phyloP scores from a whole-genome alignment of 2,329 filamentous ascomycete species.

The Penicillium fuscoglaucum region DNA sequence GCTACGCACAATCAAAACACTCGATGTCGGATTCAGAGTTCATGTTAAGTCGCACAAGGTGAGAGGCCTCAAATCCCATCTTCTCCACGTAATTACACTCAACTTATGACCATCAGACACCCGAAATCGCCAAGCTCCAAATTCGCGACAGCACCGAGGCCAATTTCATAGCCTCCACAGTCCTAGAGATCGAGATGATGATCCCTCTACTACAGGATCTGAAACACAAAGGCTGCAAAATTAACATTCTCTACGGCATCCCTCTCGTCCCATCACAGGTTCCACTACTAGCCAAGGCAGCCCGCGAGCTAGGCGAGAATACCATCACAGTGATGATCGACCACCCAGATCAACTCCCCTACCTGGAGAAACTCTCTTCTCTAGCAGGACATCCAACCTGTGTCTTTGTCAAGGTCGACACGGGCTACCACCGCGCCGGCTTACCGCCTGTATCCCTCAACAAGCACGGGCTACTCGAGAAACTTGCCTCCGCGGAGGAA shows the following conservation, averaged over 20 bases:
- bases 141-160: conserved; percentile 59
- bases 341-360: conserved; percentile 60
- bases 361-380: conserved; percentile 48
- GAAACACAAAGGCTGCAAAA: conserved; percentile 48
- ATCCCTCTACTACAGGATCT: conserved; percentile 61
- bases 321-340: conserved; percentile 69
- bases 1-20: conserved; percentile 60
- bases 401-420: conserved; percentile 73
- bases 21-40: conserved; percentile 68
- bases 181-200: conserved; percentile 71
- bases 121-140: conserved; percentile 66
- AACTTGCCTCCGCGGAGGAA: conserved; percentile 29
- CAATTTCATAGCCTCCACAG: conserved; percentile 70
- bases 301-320: conserved; percentile 55
- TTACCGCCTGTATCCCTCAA: conserved; percentile 53
- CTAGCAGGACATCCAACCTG: conserved; percentile 51
- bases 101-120: conserved; percentile 52
- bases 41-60: conserved; percentile 87
- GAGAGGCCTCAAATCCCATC: conserved; percentile 9
- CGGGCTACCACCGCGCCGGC: conserved; percentile 70
- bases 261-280: conserved; percentile 65
- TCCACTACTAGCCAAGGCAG: conserved; percentile 59
- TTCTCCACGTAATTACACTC: neutral
- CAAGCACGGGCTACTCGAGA: conserved; percentile 34
- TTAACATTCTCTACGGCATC: conserved; percentile 72